phyloP scores from a whole-genome alignment of 345 rosid species.

The Brassica cretica region DNA sequence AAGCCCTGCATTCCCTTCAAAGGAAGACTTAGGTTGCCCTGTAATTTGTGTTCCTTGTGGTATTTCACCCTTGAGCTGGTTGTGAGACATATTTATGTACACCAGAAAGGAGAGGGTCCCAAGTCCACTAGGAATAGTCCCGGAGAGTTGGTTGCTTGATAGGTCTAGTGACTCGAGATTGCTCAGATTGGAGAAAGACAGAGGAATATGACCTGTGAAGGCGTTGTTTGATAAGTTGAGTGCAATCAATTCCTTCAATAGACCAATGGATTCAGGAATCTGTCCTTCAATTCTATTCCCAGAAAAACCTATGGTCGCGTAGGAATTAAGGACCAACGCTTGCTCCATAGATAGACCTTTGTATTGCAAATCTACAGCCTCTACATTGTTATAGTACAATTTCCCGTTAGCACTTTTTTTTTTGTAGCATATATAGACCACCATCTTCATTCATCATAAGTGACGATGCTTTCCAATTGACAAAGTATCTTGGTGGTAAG shows the following conservation, averaged over 20 bases:
- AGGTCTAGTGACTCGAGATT: constrained; percentile 18
- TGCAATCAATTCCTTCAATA: constrained; percentile 11
- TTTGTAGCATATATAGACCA: constrained; percentile 3
- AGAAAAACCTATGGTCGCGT: constrained; percentile 15
- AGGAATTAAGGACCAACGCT: neutral
- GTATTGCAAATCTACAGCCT: constrained; percentile 17
- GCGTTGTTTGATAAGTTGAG: constrained; percentile 29
- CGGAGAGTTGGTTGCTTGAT: constrained; percentile 11
- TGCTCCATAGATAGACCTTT: constrained; percentile 25
- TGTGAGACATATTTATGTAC: neutral
- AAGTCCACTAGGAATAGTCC: neutral
- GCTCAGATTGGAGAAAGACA: neutral
- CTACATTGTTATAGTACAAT: neutral
- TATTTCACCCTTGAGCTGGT: neutral
- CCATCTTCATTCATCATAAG: neutral
- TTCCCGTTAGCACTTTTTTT: neutral
- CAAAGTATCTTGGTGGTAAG: neutral
- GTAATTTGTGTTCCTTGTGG: neutral
- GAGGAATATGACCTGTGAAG: constrained; percentile 19
- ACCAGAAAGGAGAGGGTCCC: neutral
- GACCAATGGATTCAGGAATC: constrained; percentile 5
- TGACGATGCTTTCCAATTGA: neutral
- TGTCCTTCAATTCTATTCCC: constrained; percentile 20
- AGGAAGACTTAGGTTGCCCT: neutral
- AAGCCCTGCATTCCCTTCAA: neutral